phyloP scores from a whole-genome alignment of 1,284 basidiomycete genomes.

The Ganoderma leucocontextum region DNA sequence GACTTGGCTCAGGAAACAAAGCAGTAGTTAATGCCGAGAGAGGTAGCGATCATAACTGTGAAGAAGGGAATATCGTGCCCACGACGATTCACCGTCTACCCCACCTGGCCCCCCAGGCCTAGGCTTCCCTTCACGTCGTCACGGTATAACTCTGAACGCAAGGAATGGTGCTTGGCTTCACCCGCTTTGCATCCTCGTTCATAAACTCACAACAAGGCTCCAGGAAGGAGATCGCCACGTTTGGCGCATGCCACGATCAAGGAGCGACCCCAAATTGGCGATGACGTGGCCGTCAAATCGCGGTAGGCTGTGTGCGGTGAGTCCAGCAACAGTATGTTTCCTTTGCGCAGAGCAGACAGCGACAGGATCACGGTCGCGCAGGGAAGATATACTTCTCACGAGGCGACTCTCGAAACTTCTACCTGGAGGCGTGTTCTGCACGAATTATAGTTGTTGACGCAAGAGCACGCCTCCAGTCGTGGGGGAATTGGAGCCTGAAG shows the following conservation, averaged over 20 bases:
- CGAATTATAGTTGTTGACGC: neutral
- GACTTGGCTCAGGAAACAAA: neutral
- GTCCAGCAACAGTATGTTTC: neutral
- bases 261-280: neutral
- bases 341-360: neutral
- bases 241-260: neutral
- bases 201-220: neutral
- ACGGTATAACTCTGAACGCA: neutral
- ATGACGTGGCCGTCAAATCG: neutral
- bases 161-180: neutral
- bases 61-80: neutral
- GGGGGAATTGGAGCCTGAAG: neutral
- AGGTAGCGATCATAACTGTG: neutral
- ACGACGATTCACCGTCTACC: neutral
- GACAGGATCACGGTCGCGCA: neutral
- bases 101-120: neutral
- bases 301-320: too few relatives aligned
- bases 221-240: neutral
- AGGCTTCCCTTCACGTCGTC: conserved; percentile 1
- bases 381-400: neutral
- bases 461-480: neutral
- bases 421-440: neutral
- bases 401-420: neutral
- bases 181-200: neutral
- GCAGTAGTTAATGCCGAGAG: neutral